Evolutionary conservation across 2,329 filamentous ascomycete genomes (phyloP), one percentile per base, ranked within the genome.

Genomic region (Passalora sequoiae): DNA sequence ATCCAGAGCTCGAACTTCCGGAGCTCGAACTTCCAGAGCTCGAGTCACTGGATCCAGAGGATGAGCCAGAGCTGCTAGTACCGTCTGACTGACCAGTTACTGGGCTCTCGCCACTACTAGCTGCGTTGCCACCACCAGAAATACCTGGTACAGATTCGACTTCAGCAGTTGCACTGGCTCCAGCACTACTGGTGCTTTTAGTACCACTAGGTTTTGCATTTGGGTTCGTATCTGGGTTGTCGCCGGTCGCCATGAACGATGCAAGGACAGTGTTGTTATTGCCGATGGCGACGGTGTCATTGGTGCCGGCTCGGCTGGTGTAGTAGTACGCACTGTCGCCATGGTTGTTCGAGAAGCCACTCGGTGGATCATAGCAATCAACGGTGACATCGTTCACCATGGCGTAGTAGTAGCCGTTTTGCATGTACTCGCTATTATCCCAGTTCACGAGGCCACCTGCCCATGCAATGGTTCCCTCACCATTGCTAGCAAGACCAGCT

Each of bases 401-500:
- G 41, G 89, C 85, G 63, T 84, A 96, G 74, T 92, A 95, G 74
- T 96, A 97, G 22, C 87, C 86, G 60, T 86, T 76, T 69, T 87
- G 72, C 74, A 97, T 91, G 66, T 94, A 86, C 15, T 74, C 71
- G 53, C 78, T 80, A 19, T 17, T 19, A 63, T 85, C 72, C 91
- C 92, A 98, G 73, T 94, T 77, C 52, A 98, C 91, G 40, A 77
- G 70, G 57, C 92, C 92, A 61, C 92, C 92, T 13, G 91, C 87
- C 92, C 92, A 98, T 41, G 82, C 75, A 53, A 95, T 78, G 24
- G 92, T 97, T 43, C 92, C 92, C 64, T 85, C 63, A 29, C 78
- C 84, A 66, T 96, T 96, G 61, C 75, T 76, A 7, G 80, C 69
- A 35, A 86, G 78, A 62, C 92, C 92, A 60, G 87, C 92, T 29